These are phyloP conservation scores for Mycena alexandri DNA, from an alignment of 768 basidiomycete species.

Conservation along the genomic window DNA sequence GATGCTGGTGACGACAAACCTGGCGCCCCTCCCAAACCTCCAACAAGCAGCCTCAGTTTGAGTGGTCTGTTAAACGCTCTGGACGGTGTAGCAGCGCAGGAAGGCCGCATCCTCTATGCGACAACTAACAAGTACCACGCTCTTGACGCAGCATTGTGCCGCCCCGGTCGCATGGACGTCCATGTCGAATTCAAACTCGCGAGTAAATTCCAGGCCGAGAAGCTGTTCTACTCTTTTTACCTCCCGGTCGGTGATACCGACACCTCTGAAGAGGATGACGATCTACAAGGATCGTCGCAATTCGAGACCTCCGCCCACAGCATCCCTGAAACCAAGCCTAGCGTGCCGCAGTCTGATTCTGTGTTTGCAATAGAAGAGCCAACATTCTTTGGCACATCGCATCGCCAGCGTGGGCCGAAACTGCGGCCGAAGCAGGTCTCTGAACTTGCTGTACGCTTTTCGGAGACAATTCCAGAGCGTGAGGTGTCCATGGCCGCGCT, in stretches of 20 bases:
- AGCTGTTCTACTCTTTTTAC: slow-evolving; percentile 78
- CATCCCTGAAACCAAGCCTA: no score
- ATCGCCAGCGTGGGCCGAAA: slow-evolving; percentile 51
- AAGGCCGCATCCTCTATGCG: slow-evolving; percentile 83
- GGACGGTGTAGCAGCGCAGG: slow-evolving; percentile 82
- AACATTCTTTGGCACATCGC: slow-evolving; percentile 42
- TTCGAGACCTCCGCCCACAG: no score
- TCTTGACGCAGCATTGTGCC: slow-evolving; percentile 80
- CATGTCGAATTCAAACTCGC: slow-evolving; percentile 85
- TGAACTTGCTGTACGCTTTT: slow-evolving; percentile 68
- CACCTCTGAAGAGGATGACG: slow-evolving; percentile 39
- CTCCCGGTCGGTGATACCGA: slow-evolving; percentile 50
- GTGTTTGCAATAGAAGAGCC: slow-evolving; percentile 9
- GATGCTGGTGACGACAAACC: neutral
- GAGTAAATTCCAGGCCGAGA: slow-evolving; percentile 72
- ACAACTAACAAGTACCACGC: slow-evolving; percentile 80
- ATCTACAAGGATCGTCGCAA: no score
- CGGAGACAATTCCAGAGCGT: slow-evolving; percentile 61
- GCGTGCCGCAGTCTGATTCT: no score
- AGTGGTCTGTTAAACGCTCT: slow-evolving; percentile 82
- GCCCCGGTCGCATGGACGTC: slow-evolving; percentile 85
- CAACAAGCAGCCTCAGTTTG: slow-evolving; percentile 63
- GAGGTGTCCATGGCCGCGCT: slow-evolving; percentile 63
- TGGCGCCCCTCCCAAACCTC: slow-evolving; percentile 14
- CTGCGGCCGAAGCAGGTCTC: slow-evolving; percentile 55